These are phyloP conservation scores for Diospyros lotus DNA, from an alignment of 148 eudicot genomes.

Conservation along the genomic window DNA sequence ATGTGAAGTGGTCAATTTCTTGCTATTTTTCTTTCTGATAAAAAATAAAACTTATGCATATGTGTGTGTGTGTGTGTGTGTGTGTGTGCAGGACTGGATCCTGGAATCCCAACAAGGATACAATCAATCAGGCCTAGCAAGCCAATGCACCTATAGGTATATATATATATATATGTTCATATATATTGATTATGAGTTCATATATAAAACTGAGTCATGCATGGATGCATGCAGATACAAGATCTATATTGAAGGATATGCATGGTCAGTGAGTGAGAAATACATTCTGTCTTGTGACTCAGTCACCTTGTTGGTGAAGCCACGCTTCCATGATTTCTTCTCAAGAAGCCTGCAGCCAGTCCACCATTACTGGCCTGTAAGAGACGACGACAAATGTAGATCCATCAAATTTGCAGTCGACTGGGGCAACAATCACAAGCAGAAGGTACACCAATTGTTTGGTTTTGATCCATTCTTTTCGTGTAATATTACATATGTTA, in stretches of 20 bases:
- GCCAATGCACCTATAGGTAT: constrained; percentile 55
- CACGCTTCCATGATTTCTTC: constrained; percentile 52
- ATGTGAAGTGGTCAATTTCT: too few relatives aligned
- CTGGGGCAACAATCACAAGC: constrained; percentile 48
- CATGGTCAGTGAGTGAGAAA: constrained; percentile 63
- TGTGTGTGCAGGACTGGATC: constrained; percentile 40
- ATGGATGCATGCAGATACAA: constrained; percentile 33
- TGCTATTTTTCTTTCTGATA: too few relatives aligned
- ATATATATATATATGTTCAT: not conserved
- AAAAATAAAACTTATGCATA: too few relatives aligned
- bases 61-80: not conserved
- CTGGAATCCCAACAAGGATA: constrained; percentile 39
- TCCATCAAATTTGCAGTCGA: constrained; percentile 51
- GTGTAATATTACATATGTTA: too few relatives aligned
- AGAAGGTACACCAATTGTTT: constrained; percentile 25
- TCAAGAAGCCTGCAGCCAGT: constrained; percentile 47
- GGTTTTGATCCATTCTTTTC: not conserved
- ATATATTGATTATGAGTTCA: too few relatives aligned
- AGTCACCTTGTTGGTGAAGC: constrained; percentile 39
- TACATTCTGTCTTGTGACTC: constrained; percentile 57
- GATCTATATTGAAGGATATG: constrained; percentile 58
- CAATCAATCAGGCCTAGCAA: constrained; percentile 41
- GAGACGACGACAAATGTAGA: constrained; percentile 31
- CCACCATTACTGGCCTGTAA: constrained; percentile 61
- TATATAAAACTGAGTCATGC: too few relatives aligned